Conservation (phyloP, 495 filamentous ascomycete species). For the Hypomontagnella submonticulosa region DNA sequence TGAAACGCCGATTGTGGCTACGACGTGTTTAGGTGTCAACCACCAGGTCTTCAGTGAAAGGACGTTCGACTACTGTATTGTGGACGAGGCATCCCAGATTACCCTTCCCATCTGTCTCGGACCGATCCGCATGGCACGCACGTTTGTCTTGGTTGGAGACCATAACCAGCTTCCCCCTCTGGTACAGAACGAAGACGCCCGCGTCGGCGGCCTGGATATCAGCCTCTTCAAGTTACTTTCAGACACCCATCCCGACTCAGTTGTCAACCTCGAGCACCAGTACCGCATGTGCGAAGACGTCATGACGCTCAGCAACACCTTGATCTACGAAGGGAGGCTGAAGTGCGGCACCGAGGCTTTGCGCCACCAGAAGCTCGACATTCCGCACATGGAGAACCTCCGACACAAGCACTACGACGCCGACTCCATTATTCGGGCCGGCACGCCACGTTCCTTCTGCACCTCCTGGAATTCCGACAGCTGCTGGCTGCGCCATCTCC, state of each 20-base stretch:
- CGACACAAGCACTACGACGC: slow-evolving; percentile 65
- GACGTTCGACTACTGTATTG: slow-evolving; percentile 96
- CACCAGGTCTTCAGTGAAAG: slow-evolving; percentile 89
- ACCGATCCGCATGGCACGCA: slow-evolving; percentile 91
- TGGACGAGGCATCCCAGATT: slow-evolving; percentile 97
- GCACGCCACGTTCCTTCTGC: slow-evolving; percentile 61
- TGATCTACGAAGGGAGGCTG: slow-evolving; percentile 89
- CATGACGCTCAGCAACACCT: slow-evolving; percentile 90
- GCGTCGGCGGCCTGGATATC: slow-evolving; percentile 86
- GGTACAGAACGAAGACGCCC: slow-evolving; percentile 90
- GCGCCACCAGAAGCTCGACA: slow-evolving; percentile 70
- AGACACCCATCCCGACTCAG: slow-evolving; percentile 84
- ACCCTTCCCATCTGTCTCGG: slow-evolving; percentile 93
- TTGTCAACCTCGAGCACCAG: slow-evolving; percentile 92
- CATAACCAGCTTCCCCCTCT: slow-evolving; percentile 95
- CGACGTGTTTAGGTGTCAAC: slow-evolving; percentile 91
- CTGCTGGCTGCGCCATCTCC: slow-evolving; percentile 87
- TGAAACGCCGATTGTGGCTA: slow-evolving; percentile 86
- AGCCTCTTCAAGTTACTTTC: slow-evolving; percentile 94
- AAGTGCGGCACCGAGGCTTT: slow-evolving; percentile 87
- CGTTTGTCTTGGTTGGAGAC: slow-evolving; percentile 94
- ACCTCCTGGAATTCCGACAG: slow-evolving; percentile 55
- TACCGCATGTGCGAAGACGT: slow-evolving; percentile 98
- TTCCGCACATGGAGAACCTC: slow-evolving; percentile 65
- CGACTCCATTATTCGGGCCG: slow-evolving; percentile 47